A percentile compares a stretch with the other conserved stretches of the same genome.
Evolutionary conservation across 768 basidiomycete species (phyloP).

Genomic region (Rhodotorula kratochvilovae): DNA sequence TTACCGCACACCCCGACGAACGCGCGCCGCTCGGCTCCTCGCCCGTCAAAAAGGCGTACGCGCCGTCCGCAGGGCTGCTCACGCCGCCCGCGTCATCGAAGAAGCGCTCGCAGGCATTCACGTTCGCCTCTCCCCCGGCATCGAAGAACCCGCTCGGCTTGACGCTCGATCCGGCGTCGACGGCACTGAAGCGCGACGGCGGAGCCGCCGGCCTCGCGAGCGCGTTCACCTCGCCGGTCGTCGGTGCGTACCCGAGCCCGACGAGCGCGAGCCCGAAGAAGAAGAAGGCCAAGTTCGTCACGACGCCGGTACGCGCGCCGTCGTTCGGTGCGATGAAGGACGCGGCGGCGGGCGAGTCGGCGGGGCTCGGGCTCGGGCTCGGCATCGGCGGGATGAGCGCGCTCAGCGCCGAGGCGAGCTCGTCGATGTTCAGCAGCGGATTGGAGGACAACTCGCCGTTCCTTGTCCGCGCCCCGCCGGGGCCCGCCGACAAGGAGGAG

Average conservation of each 20-base stretch:
- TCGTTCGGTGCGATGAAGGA: not conserved
- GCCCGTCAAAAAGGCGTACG: not conserved
- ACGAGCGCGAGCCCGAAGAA: too few relatives aligned
- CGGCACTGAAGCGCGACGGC: not conserved
- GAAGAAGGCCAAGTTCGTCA: constrained; percentile 28
- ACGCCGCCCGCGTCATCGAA: constrained; percentile 2
- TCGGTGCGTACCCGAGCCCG: too few relatives aligned
- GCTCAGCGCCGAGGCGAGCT: not conserved
- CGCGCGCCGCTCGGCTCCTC: not conserved
- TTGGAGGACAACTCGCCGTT: not conserved
- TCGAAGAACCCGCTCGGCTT: too few relatives aligned
- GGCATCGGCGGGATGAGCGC: not conserved
- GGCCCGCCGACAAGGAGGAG: not conserved
- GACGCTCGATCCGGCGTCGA: constrained; percentile 1
- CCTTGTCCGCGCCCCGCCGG: not conserved
- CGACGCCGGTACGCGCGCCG: not conserved
- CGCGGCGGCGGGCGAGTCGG: too few relatives aligned
- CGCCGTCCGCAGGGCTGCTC: not conserved
- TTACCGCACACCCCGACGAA: not conserved
- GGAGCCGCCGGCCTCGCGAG: constrained; percentile 17
- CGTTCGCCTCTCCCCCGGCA: not conserved
- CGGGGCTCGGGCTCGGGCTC: constrained; percentile 6
- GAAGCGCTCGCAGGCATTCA: not conserved
- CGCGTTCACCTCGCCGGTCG: constrained; percentile 24
- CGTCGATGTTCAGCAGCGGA: not conserved